Conservation (phyloP, 2,329 filamentous ascomycete species). For the Phialophora tarda region DNA sequence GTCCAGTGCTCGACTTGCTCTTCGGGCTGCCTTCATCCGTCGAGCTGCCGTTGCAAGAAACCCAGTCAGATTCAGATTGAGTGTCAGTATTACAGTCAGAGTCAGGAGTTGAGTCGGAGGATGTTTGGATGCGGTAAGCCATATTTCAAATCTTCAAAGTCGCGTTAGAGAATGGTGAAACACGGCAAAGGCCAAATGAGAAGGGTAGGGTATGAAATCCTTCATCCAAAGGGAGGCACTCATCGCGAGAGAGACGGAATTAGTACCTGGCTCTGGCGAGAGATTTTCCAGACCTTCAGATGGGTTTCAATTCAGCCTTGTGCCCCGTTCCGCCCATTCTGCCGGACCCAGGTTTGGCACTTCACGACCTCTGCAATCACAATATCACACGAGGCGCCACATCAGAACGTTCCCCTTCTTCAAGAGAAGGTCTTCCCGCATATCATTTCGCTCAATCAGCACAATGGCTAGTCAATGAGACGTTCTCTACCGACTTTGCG, state of each 20-base stretch:
- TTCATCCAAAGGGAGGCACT: background rate
- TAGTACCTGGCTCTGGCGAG: background rate
- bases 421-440: background rate
- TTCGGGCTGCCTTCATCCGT: constrained; percentile 4
- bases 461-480: background rate
- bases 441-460: background rate
- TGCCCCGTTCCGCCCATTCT: background rate
- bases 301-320: background rate
- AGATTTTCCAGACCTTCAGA: background rate
- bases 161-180: constrained; percentile 13
- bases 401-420: background rate
- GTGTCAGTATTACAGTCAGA: constrained; percentile 17
- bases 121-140: constrained; percentile 10
- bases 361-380: background rate
- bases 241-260: background rate
- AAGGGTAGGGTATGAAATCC: background rate
- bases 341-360: background rate
- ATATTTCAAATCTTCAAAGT: constrained; percentile 17
- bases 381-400: background rate
- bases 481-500: background rate
- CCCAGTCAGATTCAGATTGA: constrained; percentile 32
- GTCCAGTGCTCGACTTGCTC: constrained; percentile 5
- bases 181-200: background rate
- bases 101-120: constrained; percentile 11
- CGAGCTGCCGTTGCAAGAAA: constrained; percentile 28